phyloP scores from a whole-genome alignment of 495 filamentous ascomycete species.

The Hypoxylon fuscum region DNA sequence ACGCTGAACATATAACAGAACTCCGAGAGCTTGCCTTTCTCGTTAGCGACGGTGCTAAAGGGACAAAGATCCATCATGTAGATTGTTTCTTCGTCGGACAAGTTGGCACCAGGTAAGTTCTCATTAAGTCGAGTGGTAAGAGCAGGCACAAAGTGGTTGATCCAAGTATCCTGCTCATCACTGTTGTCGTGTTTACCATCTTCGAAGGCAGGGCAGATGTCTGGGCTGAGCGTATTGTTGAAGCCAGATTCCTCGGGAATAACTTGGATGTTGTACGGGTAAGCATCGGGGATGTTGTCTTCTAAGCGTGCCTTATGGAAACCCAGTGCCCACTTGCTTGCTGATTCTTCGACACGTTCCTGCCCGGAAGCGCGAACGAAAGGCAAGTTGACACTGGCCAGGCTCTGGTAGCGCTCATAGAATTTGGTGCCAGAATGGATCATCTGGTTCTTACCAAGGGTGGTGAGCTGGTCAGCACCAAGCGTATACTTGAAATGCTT shows the following conservation, averaged over 20 bases:
- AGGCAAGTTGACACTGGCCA: constrained; percentile 64
- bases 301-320: constrained; percentile 66
- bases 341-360: constrained; percentile 77
- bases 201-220: constrained; percentile 72
- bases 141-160: constrained; percentile 63
- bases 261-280: constrained; percentile 66
- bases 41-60: constrained; percentile 74
- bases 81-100: constrained; percentile 67
- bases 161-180: constrained; percentile 62
- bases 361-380: constrained; percentile 78
- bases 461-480: constrained; percentile 77
- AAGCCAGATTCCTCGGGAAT: constrained; percentile 68
- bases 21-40: constrained; percentile 54
- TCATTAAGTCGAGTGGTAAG: constrained; percentile 70
- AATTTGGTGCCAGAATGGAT: constrained; percentile 76
- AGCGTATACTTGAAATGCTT: constrained; percentile 74
- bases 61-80: constrained; percentile 86
- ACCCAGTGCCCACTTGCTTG: constrained; percentile 74
- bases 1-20: constrained; percentile 79
- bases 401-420: constrained; percentile 71
- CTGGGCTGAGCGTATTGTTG: constrained; percentile 83
- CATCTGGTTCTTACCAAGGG: constrained; percentile 77
- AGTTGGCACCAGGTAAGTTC: constrained; percentile 66
- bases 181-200: constrained; percentile 56
- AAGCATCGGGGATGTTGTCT: constrained; percentile 50